Conservation (phyloP, 2,329 filamentous ascomycete species). For the Daldinia sp. region DNA sequence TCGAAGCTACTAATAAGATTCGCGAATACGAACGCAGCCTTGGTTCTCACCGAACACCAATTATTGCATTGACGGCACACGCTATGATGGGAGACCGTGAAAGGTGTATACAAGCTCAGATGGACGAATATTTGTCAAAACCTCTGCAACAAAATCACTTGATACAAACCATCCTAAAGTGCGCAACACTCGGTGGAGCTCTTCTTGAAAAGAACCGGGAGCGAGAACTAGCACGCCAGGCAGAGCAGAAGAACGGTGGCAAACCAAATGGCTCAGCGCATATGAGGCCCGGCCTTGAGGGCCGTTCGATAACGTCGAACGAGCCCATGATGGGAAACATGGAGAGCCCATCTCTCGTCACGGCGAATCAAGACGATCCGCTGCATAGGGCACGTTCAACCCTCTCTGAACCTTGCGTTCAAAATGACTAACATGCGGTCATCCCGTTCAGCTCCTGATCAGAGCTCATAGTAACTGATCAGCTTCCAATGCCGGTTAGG, state of each 20-base stretch:
- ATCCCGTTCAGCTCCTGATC: conserved; percentile 43
- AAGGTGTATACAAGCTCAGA: conserved; percentile 97
- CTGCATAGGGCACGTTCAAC: conserved; percentile 60
- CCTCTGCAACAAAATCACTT: conserved; percentile 96
- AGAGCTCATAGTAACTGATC: conserved; percentile 47
- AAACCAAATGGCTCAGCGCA: conserved; percentile 48
- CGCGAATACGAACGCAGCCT: conserved; percentile 90
- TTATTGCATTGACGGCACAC: conserved; percentile 95
- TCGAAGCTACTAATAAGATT: conserved; percentile 96
- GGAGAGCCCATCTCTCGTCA: conserved; percentile 70
- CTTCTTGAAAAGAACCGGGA: conserved; percentile 80
- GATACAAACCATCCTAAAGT: conserved; percentile 97
- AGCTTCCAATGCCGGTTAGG: conserved; percentile 24
- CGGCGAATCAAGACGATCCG: conserved; percentile 67
- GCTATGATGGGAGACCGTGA: conserved; percentile 98
- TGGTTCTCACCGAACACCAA: conserved; percentile 84
- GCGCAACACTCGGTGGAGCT: conserved; percentile 87
- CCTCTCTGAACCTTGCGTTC: conserved; percentile 53
- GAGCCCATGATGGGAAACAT: conserved; percentile 65
- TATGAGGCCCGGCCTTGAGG: conserved; percentile 50
- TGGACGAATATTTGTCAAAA: conserved; percentile 99
- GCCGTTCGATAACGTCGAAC: conserved; percentile 74
- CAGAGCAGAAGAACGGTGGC: conserved; percentile 55
- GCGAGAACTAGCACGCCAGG: conserved; percentile 62
- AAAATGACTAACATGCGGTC: conserved; percentile 43